A percentile compares a stretch with the other conserved stretches of the same genome.
phyloP scores from a whole-genome alignment of 2,329 filamentous ascomycete species.

The Alternaria infectoria region DNA sequence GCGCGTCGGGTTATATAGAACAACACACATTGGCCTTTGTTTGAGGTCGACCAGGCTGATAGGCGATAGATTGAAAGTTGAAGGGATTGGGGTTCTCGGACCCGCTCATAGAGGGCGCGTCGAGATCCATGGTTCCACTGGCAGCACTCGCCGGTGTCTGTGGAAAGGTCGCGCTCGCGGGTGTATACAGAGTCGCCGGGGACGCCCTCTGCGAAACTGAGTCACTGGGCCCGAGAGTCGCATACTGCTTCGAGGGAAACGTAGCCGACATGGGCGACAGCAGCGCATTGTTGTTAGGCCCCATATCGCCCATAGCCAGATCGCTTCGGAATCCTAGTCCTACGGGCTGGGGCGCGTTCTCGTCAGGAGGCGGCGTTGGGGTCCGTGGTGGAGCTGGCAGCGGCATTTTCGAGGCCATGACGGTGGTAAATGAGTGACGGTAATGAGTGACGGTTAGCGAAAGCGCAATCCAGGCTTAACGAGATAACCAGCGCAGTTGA shows the following conservation, averaged over 20 bases:
- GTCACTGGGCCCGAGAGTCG: conserved; percentile 41
- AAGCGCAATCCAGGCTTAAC: conserved; percentile 16
- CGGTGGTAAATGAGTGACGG: conserved; percentile 27
- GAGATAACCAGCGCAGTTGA: conserved; percentile 20
- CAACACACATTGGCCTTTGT: conserved; percentile 66
- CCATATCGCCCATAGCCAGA: conserved; percentile 32
- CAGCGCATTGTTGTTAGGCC: conserved; percentile 40
- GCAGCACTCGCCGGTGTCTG: conserved; percentile 38
- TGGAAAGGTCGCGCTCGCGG: conserved; percentile 43
- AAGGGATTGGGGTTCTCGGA: conserved; percentile 71
- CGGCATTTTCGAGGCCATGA: conserved; percentile 66
- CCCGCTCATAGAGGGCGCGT: conserved; percentile 37
- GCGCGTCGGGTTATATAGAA: background rate
- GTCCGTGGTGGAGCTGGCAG: conserved; percentile 67
- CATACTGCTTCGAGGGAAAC: conserved; percentile 46
- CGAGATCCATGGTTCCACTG: conserved; percentile 38
- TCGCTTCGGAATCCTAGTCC: conserved; percentile 44
- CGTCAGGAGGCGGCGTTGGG: conserved; percentile 67
- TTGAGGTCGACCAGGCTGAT: conserved; percentile 65
- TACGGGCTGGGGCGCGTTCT: conserved; percentile 48
- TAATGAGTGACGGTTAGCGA: conserved; percentile 25
- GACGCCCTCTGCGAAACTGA: conserved; percentile 44
- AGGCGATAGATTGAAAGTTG: conserved; percentile 81
- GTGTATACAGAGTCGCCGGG: conserved; percentile 41
- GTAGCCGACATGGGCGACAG: conserved; percentile 50